These are phyloP conservation scores for Vanilla planifolia DNA, from an alignment of 106 monocot species.

Conservation along the genomic window DNA sequence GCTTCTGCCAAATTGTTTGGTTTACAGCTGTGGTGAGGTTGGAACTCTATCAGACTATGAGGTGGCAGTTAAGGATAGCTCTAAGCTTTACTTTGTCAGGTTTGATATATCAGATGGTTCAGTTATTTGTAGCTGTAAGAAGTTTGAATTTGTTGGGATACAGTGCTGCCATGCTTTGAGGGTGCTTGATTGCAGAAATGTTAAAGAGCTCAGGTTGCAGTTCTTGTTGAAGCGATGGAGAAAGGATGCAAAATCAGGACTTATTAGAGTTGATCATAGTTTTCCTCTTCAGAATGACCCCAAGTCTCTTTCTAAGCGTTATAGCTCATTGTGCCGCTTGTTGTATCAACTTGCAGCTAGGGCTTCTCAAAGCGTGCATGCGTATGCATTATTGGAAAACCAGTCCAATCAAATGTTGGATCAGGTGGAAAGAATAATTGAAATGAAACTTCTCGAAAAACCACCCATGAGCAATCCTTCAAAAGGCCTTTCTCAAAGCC, in stretches of 20 bases:
- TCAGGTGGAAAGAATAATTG: conserved; percentile 6
- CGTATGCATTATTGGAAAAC: conserved; percentile 1
- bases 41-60: conserved; percentile 6
- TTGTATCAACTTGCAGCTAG: conserved; percentile 8
- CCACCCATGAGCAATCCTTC: not conserved
- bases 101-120: conserved; percentile 10
- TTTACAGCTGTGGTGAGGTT: conserved; percentile 10
- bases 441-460: conserved; percentile 7
- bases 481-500: conserved; percentile 3
- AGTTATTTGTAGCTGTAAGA: conserved; percentile 9
- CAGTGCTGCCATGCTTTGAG: conserved; percentile 10
- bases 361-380: not conserved
- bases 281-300: not conserved
- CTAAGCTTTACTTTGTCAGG: conserved; percentile 7
- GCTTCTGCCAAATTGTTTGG: conserved; percentile 1
- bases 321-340: conserved; percentile 5
- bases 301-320: not conserved
- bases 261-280: not conserved
- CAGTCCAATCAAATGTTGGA: not conserved
- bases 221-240: conserved; percentile 9
- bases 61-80: conserved; percentile 9
- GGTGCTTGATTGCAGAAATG: conserved; percentile 10
- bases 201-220: conserved; percentile 5
- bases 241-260: conserved; percentile 11
- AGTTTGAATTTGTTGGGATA: conserved; percentile 11